These are phyloP conservation scores for Verticillium nubilum DNA, from an alignment of 2,329 filamentous ascomycete species.

Conservation along the genomic window DNA sequence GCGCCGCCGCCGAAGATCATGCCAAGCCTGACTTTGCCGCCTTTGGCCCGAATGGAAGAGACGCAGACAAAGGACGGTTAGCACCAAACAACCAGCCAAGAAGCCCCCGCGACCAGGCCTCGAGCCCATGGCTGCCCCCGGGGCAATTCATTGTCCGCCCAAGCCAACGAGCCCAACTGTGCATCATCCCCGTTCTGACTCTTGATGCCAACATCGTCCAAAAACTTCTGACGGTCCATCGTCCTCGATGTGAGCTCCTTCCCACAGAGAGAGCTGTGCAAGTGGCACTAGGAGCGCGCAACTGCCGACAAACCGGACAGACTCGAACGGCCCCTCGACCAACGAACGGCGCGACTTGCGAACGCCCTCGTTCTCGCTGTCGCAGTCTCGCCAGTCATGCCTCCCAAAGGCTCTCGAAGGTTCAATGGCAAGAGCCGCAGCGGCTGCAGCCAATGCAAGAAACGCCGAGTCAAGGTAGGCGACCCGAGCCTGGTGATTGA, in stretches of 20 bases:
- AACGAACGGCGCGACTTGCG: neutral
- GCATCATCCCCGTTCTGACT: neutral
- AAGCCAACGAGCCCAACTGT: neutral
- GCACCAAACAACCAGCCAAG: neutral
- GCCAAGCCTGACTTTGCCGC: neutral
- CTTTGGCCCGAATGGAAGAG: neutral
- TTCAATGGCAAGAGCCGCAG: conserved; percentile 13
- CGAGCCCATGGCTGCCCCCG: neutral
- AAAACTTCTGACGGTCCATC: neutral
- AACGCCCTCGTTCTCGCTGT: neutral
- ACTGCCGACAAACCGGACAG: neutral
- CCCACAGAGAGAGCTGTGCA: neutral
- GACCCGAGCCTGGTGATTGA: too few relatives aligned
- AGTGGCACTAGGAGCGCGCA: neutral
- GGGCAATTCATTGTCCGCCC: neutral
- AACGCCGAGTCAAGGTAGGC: conserved; percentile 12
- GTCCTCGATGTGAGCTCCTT: neutral
- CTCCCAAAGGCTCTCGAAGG: conserved; percentile 10
- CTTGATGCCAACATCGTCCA: neutral
- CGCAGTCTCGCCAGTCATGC: neutral
- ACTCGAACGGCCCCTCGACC: neutral
- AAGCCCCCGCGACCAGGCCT: neutral
- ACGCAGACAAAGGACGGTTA: neutral
- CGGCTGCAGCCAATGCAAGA: conserved; percentile 12
- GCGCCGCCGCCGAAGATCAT: neutral